These are phyloP conservation scores for Aspergillus transmontanensis DNA, from an alignment of 2,329 filamentous ascomycete genomes.

Conservation along the genomic window DNA sequence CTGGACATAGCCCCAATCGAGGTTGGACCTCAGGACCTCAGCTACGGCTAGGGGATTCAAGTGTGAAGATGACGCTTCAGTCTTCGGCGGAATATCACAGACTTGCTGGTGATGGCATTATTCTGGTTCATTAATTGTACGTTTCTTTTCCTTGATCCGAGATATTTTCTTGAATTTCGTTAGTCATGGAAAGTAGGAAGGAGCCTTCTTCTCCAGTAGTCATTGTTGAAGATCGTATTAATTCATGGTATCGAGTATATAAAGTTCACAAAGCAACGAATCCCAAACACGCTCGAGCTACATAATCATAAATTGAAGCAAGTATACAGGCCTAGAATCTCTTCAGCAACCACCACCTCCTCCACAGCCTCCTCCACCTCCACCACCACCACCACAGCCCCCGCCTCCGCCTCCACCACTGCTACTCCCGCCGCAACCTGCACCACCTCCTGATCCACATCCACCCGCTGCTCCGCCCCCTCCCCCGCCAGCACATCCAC, in stretches of 20 bases:
- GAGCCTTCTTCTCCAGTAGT: no score
- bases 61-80: no score
- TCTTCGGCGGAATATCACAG: not conserved
- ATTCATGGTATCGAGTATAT: not conserved
- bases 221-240: not conserved
- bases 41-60: no score
- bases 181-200: no score
- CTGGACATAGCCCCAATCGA: no score
- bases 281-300: not conserved
- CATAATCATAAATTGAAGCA: not conserved
- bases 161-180: not conserved
- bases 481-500: constrained; percentile 41
- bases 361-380: constrained; percentile 15
- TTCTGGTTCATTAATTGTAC: not conserved
- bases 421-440: constrained; percentile 15
- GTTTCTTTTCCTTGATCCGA: no score
- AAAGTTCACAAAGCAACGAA: not conserved
- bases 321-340: not conserved
- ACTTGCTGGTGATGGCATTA: not conserved
- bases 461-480: constrained; percentile 45
- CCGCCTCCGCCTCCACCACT: constrained; percentile 14
- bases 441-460: constrained; percentile 41
- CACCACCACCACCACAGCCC: constrained; percentile 10
- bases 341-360: constrained; percentile 13
- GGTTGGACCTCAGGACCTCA: no score